Percentiles rank a stretch among this genome's conserved stretches.
Conservation (phyloP, 2,329 filamentous ascomycete genomes). For the Aureobasidium zeae region DNA sequence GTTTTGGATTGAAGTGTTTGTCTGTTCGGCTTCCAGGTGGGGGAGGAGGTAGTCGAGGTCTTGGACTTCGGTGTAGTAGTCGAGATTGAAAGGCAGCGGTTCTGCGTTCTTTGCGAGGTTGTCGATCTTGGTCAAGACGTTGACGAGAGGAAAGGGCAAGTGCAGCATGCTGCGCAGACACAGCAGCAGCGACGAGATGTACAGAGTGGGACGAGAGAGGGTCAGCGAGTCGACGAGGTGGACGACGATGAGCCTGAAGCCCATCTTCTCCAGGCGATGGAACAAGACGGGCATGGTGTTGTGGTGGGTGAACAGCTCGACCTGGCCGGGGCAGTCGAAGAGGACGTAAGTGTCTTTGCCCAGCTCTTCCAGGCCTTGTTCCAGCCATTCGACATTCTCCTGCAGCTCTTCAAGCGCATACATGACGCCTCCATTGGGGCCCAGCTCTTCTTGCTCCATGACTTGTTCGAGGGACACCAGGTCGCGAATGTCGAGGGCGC, state of each 20-base stretch:
- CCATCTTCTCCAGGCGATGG: conserved; percentile 78
- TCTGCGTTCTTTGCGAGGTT: conserved; percentile 69
- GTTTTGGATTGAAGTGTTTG: conserved; percentile 29
- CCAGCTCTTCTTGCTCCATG: conserved; percentile 82
- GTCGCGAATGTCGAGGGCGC: conserved; percentile 80
- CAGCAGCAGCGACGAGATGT: conserved; percentile 86
- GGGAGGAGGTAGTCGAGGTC: conserved; percentile 79
- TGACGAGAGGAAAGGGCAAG: conserved; percentile 92
- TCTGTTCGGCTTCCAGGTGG: conserved; percentile 67
- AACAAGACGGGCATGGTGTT: conserved; percentile 86
- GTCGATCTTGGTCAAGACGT: conserved; percentile 96
- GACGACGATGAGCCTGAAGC: conserved; percentile 84
- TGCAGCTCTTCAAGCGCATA: conserved; percentile 95
- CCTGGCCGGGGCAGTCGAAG: conserved; percentile 94
- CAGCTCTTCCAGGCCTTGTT: conserved; percentile 67
- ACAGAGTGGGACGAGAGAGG: conserved; percentile 84
- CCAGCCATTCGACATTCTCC: conserved; percentile 86
- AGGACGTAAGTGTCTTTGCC: conserved; percentile 72
- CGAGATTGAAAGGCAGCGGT: conserved; percentile 84
- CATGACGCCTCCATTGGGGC: conserved; percentile 83
- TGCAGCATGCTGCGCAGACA: conserved; percentile 95
- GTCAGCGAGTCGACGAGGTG: conserved; percentile 93
- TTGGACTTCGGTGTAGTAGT: conserved; percentile 96
- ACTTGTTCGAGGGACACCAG: conserved; percentile 87
- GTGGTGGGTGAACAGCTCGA: conserved; percentile 95